Conservation (phyloP, 2,329 filamentous ascomycete genomes). For the Bipolaris sorokiniana region DNA sequence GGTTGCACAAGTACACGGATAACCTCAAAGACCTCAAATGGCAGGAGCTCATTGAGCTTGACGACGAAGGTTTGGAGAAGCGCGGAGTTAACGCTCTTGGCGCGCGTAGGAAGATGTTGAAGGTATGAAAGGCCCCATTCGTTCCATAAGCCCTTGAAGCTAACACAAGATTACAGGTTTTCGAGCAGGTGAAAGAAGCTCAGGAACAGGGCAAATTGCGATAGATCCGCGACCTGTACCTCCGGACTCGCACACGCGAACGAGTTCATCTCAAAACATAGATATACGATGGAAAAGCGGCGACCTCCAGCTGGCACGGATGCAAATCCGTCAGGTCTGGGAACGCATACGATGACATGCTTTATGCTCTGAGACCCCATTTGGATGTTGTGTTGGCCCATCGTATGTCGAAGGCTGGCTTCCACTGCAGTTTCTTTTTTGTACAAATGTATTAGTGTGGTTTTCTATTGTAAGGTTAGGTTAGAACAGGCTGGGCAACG, state of each 20-base stretch:
- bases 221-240: slow-evolving; percentile 27
- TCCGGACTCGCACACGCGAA: slow-evolving; percentile 1
- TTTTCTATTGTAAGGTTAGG: slow-evolving; percentile 16
- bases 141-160: slow-evolving; percentile 6
- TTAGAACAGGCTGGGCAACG: slow-evolving; percentile 6
- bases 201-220: slow-evolving; percentile 53
- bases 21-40: slow-evolving; percentile 97
- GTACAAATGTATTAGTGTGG: slow-evolving; percentile 10
- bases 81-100: slow-evolving; percentile 94
- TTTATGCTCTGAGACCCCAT: slow-evolving; percentile 14
- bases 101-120: slow-evolving; percentile 95
- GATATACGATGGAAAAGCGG: slow-evolving; percentile 33
- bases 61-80: slow-evolving; percentile 90
- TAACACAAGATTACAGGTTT: slow-evolving; percentile 66
- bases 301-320: slow-evolving; percentile 33
- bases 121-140: slow-evolving; percentile 62
- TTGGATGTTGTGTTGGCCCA: slow-evolving; percentile 17
- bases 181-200: slow-evolving; percentile 85
- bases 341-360: slow-evolving; percentile 28
- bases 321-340: slow-evolving; percentile 32
- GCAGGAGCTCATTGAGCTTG: slow-evolving; percentile 88
- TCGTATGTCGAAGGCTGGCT: slow-evolving; percentile 12
- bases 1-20: slow-evolving; percentile 98
- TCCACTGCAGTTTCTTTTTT: slow-evolving; percentile 4
- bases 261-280: slow-evolving; percentile 18